phyloP scores from a whole-genome alignment of 106 monocot genomes.

The Posidonia australis region DNA sequence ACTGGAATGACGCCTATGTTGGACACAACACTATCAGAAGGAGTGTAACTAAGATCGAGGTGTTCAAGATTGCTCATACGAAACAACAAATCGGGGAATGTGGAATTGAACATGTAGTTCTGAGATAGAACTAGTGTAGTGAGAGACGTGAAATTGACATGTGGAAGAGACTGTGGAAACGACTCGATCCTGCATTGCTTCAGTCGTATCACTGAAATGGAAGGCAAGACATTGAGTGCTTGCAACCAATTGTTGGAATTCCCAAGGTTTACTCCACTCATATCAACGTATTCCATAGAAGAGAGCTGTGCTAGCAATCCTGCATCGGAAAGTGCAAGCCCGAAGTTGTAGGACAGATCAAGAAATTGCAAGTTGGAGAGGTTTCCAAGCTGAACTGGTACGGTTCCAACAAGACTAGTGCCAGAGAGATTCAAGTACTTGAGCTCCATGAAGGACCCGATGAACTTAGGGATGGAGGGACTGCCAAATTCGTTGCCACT shows the following conservation, averaged over 20 bases:
- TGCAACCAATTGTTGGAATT: not conserved
- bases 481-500: conserved; percentile 16
- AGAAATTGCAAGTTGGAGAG: conserved; percentile 17
- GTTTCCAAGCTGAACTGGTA: conserved; percentile 32
- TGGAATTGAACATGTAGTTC: not conserved
- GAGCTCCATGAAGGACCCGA: conserved; percentile 16
- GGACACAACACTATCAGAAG: not conserved
- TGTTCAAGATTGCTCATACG: not conserved
- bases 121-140: not conserved
- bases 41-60: no score
- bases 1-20: not conserved
- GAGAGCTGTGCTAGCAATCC: not conserved
- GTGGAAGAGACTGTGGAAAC: not conserved
- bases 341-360: conserved; percentile 5
- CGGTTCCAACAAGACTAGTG: not conserved
- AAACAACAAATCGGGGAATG: not conserved
- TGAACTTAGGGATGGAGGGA: conserved; percentile 16
- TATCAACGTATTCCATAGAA: not conserved
- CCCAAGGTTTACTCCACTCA: not conserved
- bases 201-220: not conserved
- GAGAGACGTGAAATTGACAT: not conserved
- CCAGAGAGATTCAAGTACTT: conserved; percentile 26
- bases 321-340: not conserved
- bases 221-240: not conserved
- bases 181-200: not conserved